These are phyloP conservation scores for Pestalotiopsis fici DNA, from an alignment of 2,329 filamentous ascomycete genomes.

Conservation along the genomic window DNA sequence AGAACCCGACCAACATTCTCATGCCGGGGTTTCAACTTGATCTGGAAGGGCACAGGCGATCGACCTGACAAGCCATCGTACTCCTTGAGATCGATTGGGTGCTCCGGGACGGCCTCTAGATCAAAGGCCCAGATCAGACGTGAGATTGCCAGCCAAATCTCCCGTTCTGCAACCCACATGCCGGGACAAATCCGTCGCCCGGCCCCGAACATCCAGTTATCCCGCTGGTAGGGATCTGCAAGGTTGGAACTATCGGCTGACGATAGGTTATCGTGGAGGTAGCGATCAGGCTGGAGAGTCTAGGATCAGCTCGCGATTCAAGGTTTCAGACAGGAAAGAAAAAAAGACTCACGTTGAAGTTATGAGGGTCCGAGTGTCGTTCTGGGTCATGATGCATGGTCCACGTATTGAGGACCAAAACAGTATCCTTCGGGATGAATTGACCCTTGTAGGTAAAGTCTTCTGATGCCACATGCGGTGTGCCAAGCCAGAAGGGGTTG, in stretches of 20 bases:
- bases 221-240: constrained; percentile 12
- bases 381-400: constrained; percentile 34
- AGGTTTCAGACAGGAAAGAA: no score
- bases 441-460: constrained; percentile 15
- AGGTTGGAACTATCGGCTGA: constrained; percentile 13
- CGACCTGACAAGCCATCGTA: constrained; percentile 16
- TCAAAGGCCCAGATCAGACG: constrained; percentile 38
- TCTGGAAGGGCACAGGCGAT: constrained; percentile 12
- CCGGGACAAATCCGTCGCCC: constrained; percentile 51
- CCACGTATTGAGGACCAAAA: constrained; percentile 34
- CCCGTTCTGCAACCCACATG: constrained; percentile 44
- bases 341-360: constrained; percentile 16
- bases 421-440: constrained; percentile 30
- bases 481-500: constrained; percentile 3
- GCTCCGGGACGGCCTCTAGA: background rate
- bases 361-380: constrained; percentile 25
- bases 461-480: constrained; percentile 14
- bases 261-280: constrained; percentile 15
- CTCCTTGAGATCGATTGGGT: constrained; percentile 13
- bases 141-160: constrained; percentile 38
- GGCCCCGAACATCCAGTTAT: constrained; percentile 47
- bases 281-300: constrained; percentile 25
- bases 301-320: background rate
- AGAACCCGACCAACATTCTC: no score
- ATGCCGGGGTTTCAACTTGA: background rate